Percentiles rank a stretch among this genome's conserved stretches.
These are phyloP conservation scores for Diaporthe nobilis DNA, from an alignment of 2,329 filamentous ascomycete species.

Conservation along the genomic window DNA sequence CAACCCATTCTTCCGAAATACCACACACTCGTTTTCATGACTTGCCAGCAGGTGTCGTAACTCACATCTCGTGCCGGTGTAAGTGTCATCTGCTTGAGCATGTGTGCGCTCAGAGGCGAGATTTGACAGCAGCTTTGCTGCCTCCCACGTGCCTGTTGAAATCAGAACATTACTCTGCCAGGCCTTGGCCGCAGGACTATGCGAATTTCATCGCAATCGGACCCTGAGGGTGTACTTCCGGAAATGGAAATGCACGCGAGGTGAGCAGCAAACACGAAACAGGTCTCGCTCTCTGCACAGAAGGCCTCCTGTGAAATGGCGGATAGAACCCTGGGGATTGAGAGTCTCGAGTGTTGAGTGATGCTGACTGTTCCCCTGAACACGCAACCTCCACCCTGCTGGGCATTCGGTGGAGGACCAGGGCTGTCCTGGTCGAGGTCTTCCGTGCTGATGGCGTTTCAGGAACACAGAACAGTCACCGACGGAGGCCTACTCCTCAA, in stretches of 20 bases:
- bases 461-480: slow-evolving; percentile 15
- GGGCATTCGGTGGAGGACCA: background rate
- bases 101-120: too few relatives aligned
- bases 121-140: background rate
- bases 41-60: background rate
- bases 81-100: too few relatives aligned
- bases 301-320: background rate
- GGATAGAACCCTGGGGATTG: background rate
- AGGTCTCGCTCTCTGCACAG: background rate
- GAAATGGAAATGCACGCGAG: background rate
- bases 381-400: background rate
- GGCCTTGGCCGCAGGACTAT: background rate
- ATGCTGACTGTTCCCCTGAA: background rate
- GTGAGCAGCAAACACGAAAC: slow-evolving; percentile 9
- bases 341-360: background rate
- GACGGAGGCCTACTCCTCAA: slow-evolving; percentile 5
- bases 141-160: background rate
- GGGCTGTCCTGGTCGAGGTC: background rate
- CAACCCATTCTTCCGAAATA: slow-evolving; percentile 11
- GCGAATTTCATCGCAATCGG: too few relatives aligned
- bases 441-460: background rate
- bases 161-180: background rate
- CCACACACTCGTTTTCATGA: slow-evolving; percentile 19
- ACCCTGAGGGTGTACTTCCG: background rate
- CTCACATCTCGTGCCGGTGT: background rate